Base-by-base conservation (phyloP, 495 filamentous ascomycete genomes). In the Tuber aestivum region DNA sequence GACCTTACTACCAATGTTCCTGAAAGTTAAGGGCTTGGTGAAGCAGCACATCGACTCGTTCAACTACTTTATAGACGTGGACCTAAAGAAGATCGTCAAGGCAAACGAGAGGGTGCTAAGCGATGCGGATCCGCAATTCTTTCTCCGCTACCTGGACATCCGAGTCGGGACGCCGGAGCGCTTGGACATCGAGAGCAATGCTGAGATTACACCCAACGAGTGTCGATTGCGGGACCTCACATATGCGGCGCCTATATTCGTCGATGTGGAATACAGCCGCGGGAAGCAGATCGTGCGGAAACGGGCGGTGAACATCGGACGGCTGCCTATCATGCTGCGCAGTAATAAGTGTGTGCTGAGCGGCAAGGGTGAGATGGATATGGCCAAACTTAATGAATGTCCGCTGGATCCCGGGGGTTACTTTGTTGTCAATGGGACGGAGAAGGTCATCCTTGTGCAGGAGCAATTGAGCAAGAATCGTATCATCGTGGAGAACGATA, bases 21-120 rank as follows among this genome's bases (percentile, higher is more conserved):
- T 99, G 70, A 97, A 97, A 83, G 94, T 97, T 80, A 99, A 99
- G 84, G 95, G 94, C 50, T 85, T 97, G 74, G 93, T 97, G 70
- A 97, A 97, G 85, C 94, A 97, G 84, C 95, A 99, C 84, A 95
- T 98, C 84, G 96, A 99, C 85, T 98, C 95, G 42, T 99, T 92
- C 88, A 97, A 99, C 85, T 97, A 92, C 84, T 97, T 99, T 80
- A 90, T 97, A 72, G 93, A 98, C 74, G 91, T 94, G 32, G 94
- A 97, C 82, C 88, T 99, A 83, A 97, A 97, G 84, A 93, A 97
- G 80, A 98, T 99, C 74, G 91, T 99, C 74, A 89, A 91, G 81
- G 93, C 94, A 38, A 97, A 97, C 83, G 89, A 90, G 45, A 89
- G 87, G 14, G 91, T 99, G 74, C 88, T 89, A 76, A 97, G 94